Percentiles rank a stretch among this genome's conserved stretches.
These are phyloP conservation scores for Neurospora sp. DNA, from an alignment of 495 filamentous ascomycete genomes.

Conservation along the genomic window DNA sequence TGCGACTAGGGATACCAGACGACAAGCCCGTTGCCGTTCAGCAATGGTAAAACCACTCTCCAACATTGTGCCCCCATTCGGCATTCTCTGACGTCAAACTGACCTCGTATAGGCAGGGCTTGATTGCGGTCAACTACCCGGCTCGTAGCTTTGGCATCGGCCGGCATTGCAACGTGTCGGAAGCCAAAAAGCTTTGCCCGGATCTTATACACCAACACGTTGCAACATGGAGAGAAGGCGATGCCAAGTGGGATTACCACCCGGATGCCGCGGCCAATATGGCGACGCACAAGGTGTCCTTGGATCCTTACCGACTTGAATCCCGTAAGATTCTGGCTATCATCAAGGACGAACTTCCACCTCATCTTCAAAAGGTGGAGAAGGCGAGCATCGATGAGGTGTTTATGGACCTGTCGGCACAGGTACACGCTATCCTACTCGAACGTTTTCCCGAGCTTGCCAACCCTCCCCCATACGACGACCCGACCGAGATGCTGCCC, in stretches of 20 bases:
- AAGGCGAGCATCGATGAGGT: slow-evolving; percentile 90
- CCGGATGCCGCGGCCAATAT: slow-evolving; percentile 68
- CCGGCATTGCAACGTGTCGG: slow-evolving; percentile 60
- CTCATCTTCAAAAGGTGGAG: slow-evolving; percentile 62
- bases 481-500: slow-evolving; percentile 62
- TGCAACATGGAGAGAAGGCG: slow-evolving; percentile 88
- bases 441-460: slow-evolving; percentile 68
- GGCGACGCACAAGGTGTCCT: slow-evolving; percentile 78
- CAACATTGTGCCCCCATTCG: not conserved
- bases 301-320: slow-evolving; percentile 86
- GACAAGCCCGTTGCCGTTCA: slow-evolving; percentile 85
- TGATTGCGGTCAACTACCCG: slow-evolving; percentile 95
- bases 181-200: slow-evolving; percentile 86
- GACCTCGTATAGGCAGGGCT: slow-evolving; percentile 43
- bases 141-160: slow-evolving; percentile 71
- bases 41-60: slow-evolving; percentile 47
- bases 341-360: slow-evolving; percentile 65
- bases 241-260: slow-evolving; percentile 82
- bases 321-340: slow-evolving; percentile 70
- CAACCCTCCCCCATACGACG: slow-evolving; percentile 53
- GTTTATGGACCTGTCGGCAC: slow-evolving; percentile 79
- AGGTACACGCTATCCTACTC: slow-evolving; percentile 66
- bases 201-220: slow-evolving; percentile 82
- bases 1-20: slow-evolving; percentile 64
- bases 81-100: not conserved